A percentile compares a stretch with the other conserved stretches of the same genome.
Conservation (phyloP, 2,329 filamentous ascomycete genomes). For the Didymella glomerata region DNA sequence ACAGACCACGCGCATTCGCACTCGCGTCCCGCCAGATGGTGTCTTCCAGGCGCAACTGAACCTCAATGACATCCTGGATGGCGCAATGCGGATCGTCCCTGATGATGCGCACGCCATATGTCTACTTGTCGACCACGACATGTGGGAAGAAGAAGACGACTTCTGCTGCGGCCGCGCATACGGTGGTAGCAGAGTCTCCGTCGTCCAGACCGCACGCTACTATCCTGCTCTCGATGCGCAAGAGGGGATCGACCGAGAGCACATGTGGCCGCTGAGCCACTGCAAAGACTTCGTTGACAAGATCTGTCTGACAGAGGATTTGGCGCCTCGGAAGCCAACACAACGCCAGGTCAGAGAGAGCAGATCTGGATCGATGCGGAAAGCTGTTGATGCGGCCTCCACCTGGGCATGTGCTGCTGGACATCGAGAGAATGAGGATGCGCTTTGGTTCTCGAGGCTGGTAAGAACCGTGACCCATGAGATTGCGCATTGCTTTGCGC, state of each 20-base stretch:
- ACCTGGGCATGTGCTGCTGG: background rate
- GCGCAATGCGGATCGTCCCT: slow-evolving; percentile 62
- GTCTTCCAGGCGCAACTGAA: slow-evolving; percentile 64
- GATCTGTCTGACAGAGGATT: slow-evolving; percentile 46
- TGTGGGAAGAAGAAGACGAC: slow-evolving; percentile 70
- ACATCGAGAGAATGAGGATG: slow-evolving; percentile 15
- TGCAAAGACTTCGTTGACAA: slow-evolving; percentile 61
- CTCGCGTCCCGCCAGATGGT: slow-evolving; percentile 62
- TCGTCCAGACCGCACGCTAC: slow-evolving; percentile 70
- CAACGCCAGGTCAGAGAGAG: slow-evolving; percentile 22
- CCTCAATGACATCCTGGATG: slow-evolving; percentile 68
- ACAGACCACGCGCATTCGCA: slow-evolving; percentile 52
- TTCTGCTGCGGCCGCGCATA: slow-evolving; percentile 74
- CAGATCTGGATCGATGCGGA: slow-evolving; percentile 24
- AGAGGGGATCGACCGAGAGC: slow-evolving; percentile 58
- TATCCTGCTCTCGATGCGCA: slow-evolving; percentile 58
- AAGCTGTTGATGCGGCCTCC: slow-evolving; percentile 26
- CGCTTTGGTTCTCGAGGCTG: slow-evolving; percentile 66
- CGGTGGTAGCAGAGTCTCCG: slow-evolving; percentile 67
- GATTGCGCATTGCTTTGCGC: slow-evolving; percentile 71
- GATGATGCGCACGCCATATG: slow-evolving; percentile 67
- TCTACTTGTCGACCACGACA: slow-evolving; percentile 67
- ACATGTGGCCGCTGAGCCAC: slow-evolving; percentile 72
- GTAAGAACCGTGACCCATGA: slow-evolving; percentile 67
- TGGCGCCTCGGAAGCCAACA: slow-evolving; percentile 23